A percentile compares a stretch with the other conserved stretches of the same genome.
phyloP scores from a whole-genome alignment of 495 filamentous ascomycete genomes.

The Talaromyces adpressus region DNA sequence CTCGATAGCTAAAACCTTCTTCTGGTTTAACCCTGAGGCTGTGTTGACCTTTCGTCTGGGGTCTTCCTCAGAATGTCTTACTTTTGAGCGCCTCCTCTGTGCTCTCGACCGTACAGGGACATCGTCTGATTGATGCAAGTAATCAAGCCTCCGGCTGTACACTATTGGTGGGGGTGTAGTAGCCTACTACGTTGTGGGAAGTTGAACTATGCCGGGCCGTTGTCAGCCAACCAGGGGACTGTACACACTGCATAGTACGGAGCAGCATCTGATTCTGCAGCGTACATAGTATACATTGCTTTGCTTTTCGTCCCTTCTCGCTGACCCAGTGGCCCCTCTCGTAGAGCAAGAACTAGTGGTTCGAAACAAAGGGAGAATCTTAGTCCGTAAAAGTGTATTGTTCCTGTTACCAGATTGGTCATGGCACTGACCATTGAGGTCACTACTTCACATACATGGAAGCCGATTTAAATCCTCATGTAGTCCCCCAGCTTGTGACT shows the following conservation, averaged over 20 bases:
- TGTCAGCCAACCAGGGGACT: no score
- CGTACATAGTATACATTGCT: not conserved
- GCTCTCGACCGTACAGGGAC: not conserved
- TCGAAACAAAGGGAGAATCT: conserved; percentile 3
- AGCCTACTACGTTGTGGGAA: not conserved
- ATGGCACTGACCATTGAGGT: not conserved
- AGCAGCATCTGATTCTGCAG: not conserved
- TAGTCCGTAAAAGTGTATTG: not conserved
- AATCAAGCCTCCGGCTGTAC: not conserved
- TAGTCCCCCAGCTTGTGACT: not conserved
- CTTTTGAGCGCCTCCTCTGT: not conserved
- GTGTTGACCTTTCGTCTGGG: not conserved
- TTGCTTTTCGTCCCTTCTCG: not conserved
- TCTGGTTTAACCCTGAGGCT: not conserved
- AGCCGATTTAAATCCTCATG: not conserved
- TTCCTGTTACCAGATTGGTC: not conserved
- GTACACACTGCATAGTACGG: not conserved
- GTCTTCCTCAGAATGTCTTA: conserved; percentile 5
- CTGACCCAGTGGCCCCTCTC: not conserved
- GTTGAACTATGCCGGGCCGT: not conserved
- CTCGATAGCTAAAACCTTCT: not conserved
- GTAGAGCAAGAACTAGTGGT: not conserved
- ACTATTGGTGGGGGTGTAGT: not conserved
- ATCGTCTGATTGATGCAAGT: not conserved
- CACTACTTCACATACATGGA: not conserved